Conservation (phyloP, 495 filamentous ascomycete species). For the Cercophora scortea region DNA sequence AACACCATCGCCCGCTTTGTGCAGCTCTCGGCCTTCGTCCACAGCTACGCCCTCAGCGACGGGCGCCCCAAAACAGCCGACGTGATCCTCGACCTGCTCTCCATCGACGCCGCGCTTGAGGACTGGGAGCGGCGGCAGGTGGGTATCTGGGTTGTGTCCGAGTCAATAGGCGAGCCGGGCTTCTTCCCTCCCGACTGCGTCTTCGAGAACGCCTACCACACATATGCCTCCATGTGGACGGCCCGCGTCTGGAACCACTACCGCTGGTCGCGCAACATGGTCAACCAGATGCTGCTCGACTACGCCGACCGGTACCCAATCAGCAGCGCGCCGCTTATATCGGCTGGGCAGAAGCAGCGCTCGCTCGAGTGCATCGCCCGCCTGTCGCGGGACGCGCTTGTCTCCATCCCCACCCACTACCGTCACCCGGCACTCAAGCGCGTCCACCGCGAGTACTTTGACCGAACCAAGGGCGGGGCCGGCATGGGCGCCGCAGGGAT, state of each 20-base stretch:
- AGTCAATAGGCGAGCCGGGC: slow-evolving; percentile 11
- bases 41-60: slow-evolving; percentile 23
- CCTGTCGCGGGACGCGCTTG: slow-evolving; percentile 31
- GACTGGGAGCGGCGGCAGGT: slow-evolving; percentile 23
- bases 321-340: slow-evolving; percentile 27
- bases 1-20: slow-evolving; percentile 24
- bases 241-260: slow-evolving; percentile 56
- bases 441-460: slow-evolving; percentile 18
- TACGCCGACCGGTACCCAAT: slow-evolving; percentile 21
- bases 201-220: slow-evolving; percentile 52
- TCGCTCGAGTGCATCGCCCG: slow-evolving; percentile 23
- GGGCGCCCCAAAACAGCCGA: slow-evolving; percentile 18
- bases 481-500: slow-evolving; percentile 36
- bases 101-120: slow-evolving; percentile 26
- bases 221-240: slow-evolving; percentile 50
- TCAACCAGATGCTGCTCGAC: slow-evolving; percentile 44
- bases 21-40: slow-evolving; percentile 20
- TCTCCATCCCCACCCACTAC: slow-evolving; percentile 38
- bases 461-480: slow-evolving; percentile 28
- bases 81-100: slow-evolving; percentile 23
- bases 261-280: slow-evolving; percentile 51
- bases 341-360: slow-evolving; percentile 22
- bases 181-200: slow-evolving; percentile 31
- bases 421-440: slow-evolving; percentile 30
- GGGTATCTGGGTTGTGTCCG: slow-evolving; percentile 21